These are phyloP conservation scores for Sporothrix luriei DNA, from an alignment of 2,329 filamentous ascomycete genomes.

Conservation along the genomic window DNA sequence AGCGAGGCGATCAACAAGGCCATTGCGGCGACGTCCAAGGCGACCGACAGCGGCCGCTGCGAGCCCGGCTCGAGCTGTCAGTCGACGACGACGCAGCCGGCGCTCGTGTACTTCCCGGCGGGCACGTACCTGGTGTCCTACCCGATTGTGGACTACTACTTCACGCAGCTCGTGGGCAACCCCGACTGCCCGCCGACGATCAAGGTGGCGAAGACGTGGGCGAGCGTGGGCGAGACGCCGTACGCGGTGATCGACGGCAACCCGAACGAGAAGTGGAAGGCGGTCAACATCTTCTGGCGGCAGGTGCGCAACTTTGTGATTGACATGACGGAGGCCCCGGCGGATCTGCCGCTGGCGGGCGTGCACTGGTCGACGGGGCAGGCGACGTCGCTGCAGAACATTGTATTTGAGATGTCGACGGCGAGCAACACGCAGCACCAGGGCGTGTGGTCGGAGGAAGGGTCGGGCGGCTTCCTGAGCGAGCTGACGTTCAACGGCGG, in stretches of 20 bases:
- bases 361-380: slow-evolving; percentile 72
- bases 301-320: slow-evolving; percentile 61
- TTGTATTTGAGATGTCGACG: slow-evolving; percentile 55
- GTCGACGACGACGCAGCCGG: slow-evolving; percentile 33
- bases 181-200: slow-evolving; percentile 33
- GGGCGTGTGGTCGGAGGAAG: slow-evolving; percentile 63
- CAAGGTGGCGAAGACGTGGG: slow-evolving; percentile 27
- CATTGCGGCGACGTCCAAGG: slow-evolving; percentile 48
- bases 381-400: slow-evolving; percentile 60
- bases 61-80: slow-evolving; percentile 29
- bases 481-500: slow-evolving; percentile 72
- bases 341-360: slow-evolving; percentile 51
- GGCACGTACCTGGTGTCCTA: slow-evolving; percentile 34
- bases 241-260: slow-evolving; percentile 49
- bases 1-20: slow-evolving; percentile 69
- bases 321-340: slow-evolving; percentile 55
- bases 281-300: slow-evolving; percentile 50
- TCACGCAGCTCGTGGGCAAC: slow-evolving; percentile 35
- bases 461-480: slow-evolving; percentile 67
- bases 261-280: slow-evolving; percentile 54
- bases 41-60: slow-evolving; percentile 26
- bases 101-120: slow-evolving; percentile 36
- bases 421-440: slow-evolving; percentile 52
- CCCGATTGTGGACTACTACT: slow-evolving; percentile 35
- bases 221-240: background rate